These are phyloP conservation scores for Mucor indicus DNA, from an alignment of 371 early-diverging fungal genomes.

Conservation along the genomic window DNA sequence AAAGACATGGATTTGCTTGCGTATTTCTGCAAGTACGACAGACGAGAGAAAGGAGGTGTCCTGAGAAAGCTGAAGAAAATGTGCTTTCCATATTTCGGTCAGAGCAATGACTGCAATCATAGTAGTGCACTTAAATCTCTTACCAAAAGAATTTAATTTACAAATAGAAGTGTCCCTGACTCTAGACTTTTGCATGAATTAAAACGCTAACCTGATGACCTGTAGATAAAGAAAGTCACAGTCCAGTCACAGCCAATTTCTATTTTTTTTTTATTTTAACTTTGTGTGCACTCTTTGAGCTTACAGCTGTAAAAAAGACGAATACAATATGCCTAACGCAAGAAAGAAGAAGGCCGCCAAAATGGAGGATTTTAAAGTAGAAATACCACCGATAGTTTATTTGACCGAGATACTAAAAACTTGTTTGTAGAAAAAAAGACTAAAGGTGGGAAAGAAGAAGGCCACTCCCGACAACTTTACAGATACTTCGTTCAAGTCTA, in stretches of 20 bases:
- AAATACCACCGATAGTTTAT: neutral
- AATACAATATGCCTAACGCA: slow-evolving; percentile 70
- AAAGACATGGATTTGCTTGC: no score
- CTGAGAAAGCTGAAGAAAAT: no score
- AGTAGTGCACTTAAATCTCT: no score
- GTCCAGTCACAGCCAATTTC: neutral
- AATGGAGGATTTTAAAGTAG: slow-evolving; percentile 78
- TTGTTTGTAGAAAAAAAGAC: slow-evolving; percentile 73
- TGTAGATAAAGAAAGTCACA: no score
- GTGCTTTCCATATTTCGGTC: no score
- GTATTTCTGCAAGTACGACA: no score
- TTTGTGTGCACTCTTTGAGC: neutral
- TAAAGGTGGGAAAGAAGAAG: slow-evolving; percentile 90
- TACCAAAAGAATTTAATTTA: no score
- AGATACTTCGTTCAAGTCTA: slow-evolving; percentile 82
- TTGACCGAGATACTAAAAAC: neutral
- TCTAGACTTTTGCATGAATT: neutral
- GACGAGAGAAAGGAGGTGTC: no score
- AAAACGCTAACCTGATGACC: no score
- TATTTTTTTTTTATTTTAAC: neutral
- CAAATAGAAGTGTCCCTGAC: no score
- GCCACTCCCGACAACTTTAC: slow-evolving; percentile 75
- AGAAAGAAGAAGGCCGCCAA: slow-evolving; percentile 75
- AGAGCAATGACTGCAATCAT: no score
- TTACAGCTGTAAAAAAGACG: no score